Evolutionary conservation across 768 basidiomycete genomes (phyloP).

Genomic region (Rossbeevera mucosa): DNA sequence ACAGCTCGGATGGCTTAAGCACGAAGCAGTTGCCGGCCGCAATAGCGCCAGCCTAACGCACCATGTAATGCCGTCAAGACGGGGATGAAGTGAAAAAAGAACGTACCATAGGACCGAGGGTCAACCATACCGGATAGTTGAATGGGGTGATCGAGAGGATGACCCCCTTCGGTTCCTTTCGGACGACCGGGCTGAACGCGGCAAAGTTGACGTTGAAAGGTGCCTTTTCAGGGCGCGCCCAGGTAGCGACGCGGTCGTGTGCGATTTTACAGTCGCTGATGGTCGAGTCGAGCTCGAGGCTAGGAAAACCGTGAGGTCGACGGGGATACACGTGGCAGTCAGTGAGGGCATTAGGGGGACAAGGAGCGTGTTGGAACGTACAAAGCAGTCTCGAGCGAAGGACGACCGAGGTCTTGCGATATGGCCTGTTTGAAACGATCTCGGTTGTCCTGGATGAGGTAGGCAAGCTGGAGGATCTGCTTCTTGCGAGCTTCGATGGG

Average conservation of each 20-base stretch:
- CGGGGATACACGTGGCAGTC: not conserved
- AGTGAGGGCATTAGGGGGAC: not conserved
- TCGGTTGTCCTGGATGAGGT: conserved; percentile 69
- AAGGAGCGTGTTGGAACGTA: conserved; percentile 22
- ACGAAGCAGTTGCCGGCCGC: conserved; percentile 72
- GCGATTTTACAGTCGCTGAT: conserved; percentile 53
- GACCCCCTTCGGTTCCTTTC: conserved; percentile 75
- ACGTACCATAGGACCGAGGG: conserved; percentile 54
- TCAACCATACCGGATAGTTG: conserved; percentile 68
- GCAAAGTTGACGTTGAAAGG: conserved; percentile 52
- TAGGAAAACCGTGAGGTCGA: conserved; percentile 23
- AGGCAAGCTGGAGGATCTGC: conserved; percentile 71
- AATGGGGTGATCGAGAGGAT: conserved; percentile 68
- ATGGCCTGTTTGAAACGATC: conserved; percentile 57
- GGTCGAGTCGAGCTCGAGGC: conserved; percentile 56
- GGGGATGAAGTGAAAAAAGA: not conserved
- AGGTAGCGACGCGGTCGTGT: conserved; percentile 63
- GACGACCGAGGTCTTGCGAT: conserved; percentile 59
- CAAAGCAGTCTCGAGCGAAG: conserved; percentile 54
- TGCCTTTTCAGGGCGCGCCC: conserved; percentile 63
- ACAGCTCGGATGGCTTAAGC: conserved; percentile 73
- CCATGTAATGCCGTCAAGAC: not conserved
- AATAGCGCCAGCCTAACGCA: conserved; percentile 57
- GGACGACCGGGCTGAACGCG: conserved; percentile 57
- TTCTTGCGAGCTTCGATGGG: conserved; percentile 66